These are phyloP conservation scores for Penicillium sclerotiorum DNA, from an alignment of 2,329 filamentous ascomycete species.

Conservation along the genomic window DNA sequence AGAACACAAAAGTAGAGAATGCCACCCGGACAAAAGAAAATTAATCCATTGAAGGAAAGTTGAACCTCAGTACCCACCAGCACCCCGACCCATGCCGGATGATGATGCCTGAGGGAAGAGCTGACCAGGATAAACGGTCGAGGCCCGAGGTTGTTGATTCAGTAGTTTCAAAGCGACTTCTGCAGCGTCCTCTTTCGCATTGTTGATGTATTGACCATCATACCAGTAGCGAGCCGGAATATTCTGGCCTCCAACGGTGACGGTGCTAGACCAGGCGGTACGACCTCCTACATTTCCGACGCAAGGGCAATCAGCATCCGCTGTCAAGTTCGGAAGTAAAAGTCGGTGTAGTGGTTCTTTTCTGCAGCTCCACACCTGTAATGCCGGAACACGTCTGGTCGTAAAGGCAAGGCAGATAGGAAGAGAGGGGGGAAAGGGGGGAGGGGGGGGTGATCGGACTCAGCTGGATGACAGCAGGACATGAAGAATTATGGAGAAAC, in stretches of 20 bases:
- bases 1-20: conserved; percentile 20
- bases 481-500: neutral
- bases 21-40: conserved; percentile 28
- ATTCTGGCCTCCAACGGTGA: conserved; percentile 67
- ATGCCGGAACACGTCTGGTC: conserved; percentile 20
- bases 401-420: conserved; percentile 5
- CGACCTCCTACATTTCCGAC: conserved; percentile 67
- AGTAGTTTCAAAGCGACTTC: conserved; percentile 64
- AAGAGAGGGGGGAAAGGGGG: neutral
- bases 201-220: conserved; percentile 83
- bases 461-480: too few relatives aligned
- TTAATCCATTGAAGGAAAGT: conserved; percentile 9
- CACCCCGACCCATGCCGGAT: conserved; percentile 19
- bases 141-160: conserved; percentile 28
- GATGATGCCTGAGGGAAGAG: conserved; percentile 22
- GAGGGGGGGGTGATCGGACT: neutral
- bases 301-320: conserved; percentile 28
- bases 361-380: conserved; percentile 30
- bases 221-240: conserved; percentile 86
- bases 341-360: conserved; percentile 37
- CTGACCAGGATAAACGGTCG: conserved; percentile 29
- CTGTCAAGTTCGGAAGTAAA: conserved; percentile 25
- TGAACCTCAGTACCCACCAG: conserved; percentile 33
- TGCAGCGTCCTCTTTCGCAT: conserved; percentile 88
- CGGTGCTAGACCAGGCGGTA: conserved; percentile 85